Percentiles rank a stretch among this genome's conserved stretches.
Conservation (phyloP, 129 eudicot genomes). For the Silybum marianum region DNA sequence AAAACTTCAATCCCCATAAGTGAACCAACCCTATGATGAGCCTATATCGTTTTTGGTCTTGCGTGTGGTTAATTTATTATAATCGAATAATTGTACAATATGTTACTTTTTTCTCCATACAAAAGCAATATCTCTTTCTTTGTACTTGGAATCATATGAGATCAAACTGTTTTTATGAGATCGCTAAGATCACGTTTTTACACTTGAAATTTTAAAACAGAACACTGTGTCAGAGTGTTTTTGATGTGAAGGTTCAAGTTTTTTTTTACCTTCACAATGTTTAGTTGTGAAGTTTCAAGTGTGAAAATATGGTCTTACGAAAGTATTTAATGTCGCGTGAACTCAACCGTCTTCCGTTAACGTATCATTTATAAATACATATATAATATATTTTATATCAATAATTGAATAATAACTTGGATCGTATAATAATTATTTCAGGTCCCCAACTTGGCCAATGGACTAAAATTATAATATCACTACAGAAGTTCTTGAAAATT, state of each 20-base stretch:
- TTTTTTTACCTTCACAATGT: too few species aligned
- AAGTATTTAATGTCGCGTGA: too few species aligned
- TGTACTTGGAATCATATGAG: too few species aligned
- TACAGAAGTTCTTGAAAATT: not conserved
- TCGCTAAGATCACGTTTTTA: too few species aligned
- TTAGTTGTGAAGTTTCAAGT: too few species aligned
- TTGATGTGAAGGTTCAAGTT: too few species aligned
- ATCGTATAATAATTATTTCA: too few species aligned
- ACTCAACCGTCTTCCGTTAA: not conserved
- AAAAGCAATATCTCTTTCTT: not conserved
- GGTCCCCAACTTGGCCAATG: too few species aligned
- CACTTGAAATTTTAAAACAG: too few species aligned
- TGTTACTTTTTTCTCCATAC: not conserved
- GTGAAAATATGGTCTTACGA: too few species aligned
- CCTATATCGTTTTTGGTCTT: not conserved
- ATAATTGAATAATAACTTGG: not conserved
- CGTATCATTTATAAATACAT: not conserved
- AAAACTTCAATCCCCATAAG: not conserved
- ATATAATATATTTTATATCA: not conserved
- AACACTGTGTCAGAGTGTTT: too few species aligned
- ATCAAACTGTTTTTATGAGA: too few species aligned
- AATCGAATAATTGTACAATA: not conserved
- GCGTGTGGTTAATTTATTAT: slow-evolving; percentile 1
- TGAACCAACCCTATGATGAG: not conserved
- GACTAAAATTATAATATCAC: not conserved